Evolutionary conservation across 1,139 yeast species (phyloP), one percentile per base, ranked within the genome.

Genomic region (Diutina rugosa): DNA sequence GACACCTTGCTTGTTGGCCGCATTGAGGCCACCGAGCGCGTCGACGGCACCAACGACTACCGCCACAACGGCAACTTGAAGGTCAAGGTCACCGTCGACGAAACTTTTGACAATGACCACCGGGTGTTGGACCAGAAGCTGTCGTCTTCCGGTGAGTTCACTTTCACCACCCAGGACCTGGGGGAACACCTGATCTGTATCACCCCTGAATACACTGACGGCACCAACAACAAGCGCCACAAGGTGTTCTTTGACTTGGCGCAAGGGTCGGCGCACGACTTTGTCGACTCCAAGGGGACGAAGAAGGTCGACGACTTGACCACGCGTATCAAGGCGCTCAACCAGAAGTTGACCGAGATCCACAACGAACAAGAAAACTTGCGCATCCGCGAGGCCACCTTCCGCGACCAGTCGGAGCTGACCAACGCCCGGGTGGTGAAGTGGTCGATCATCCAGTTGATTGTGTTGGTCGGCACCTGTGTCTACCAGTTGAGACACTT

Each of bases 131-230:
- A 82, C 64, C 90, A 84, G 67, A 79, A 78, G 64, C 82, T 84
- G 16, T 67, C 76, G 6, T 72, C 87, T 32, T 68, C 70, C 32
- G 88, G 90, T 46, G 84, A 82, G 60, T 84, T 85, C 68, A 79
- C 87, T 26, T 85, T 84, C 69, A 79, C 83, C 38, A 85, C 91
- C 1, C 72, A 82, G 55, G 90, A 82, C 55, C 74, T 83, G 45
- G 95, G 95, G 52, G 88, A 84, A 64, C 93, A 87, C 71, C 73
- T 80, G 63, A 77, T 87, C 55, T 87, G 95, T 69, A 74, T 85
- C 63, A 82, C 84, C 58, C 86, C 90, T 4, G 78, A 81, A 61
- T 75, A 81, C 46, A 79, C 79, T n/a, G 78, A 73, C 61, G 74
- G 74, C 16, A 64, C 71, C 56, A 58, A 59, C 30, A 65, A 65